Percentiles rank a stretch among this genome's conserved stretches.
Evolutionary conservation across 768 basidiomycete species (phyloP).

Genomic region (Naematelia aurantialba): DNA sequence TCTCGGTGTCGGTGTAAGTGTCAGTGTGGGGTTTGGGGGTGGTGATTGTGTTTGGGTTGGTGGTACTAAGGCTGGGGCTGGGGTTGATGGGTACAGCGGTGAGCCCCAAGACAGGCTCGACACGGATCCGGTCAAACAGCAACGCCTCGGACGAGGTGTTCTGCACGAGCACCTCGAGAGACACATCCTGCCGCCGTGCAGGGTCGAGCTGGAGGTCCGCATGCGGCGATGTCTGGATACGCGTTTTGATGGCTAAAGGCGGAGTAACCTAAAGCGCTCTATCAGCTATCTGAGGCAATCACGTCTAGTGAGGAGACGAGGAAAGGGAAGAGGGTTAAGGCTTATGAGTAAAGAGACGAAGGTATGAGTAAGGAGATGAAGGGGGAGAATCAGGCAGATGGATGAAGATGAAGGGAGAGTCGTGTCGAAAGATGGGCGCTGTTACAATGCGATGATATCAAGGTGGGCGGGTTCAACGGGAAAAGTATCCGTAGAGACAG

Average conservation of each 20-base stretch:
- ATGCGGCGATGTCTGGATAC: constrained; percentile 73
- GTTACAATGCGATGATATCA: too few relatives aligned
- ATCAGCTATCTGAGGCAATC: too few relatives aligned
- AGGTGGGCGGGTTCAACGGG: too few relatives aligned
- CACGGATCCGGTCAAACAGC: constrained; percentile 64
- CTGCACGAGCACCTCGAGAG: constrained; percentile 88
- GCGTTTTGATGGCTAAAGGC: constrained; percentile 90
- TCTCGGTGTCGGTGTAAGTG: constrained; percentile 52
- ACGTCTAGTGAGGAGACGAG: too few relatives aligned
- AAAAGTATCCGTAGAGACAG: too few relatives aligned
- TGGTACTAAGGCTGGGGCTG: too few relatives aligned
- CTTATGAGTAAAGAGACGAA: neutral
- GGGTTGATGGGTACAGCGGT: constrained; percentile 58
- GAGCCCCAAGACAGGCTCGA: constrained; percentile 41
- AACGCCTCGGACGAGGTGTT: constrained; percentile 82
- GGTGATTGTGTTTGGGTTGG: too few relatives aligned
- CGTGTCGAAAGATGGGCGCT: too few relatives aligned
- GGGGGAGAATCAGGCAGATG: too few relatives aligned
- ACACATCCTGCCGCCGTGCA: constrained; percentile 71
- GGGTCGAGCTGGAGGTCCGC: constrained; percentile 66
- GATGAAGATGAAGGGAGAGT: too few relatives aligned
- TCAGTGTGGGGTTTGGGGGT: too few relatives aligned
- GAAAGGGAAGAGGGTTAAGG: neutral
- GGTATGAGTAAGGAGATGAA: neutral
- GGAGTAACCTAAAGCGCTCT: constrained; percentile 71